Evolutionary conservation across 1,139 yeast species (phyloP).

Genomic region (Spencermartinsiella ligniputridi): DNA sequence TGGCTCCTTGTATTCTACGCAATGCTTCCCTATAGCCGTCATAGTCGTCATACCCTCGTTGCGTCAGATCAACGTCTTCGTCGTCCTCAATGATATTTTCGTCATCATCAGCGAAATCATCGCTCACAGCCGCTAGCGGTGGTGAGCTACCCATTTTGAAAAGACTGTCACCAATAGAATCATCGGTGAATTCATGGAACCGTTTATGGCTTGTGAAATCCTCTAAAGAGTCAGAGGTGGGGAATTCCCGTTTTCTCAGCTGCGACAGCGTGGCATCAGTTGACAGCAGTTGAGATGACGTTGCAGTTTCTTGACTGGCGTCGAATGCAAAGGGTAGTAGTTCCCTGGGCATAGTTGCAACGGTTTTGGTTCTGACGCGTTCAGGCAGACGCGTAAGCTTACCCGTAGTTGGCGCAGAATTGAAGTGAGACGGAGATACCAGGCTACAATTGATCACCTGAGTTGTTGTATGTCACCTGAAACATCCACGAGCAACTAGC

Average conservation of each 20-base stretch:
- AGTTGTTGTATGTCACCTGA: too few relatives aligned
- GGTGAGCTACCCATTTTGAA: slow-evolving; percentile 24
- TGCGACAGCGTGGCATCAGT: slow-evolving; percentile 20
- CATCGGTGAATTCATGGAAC: slow-evolving; percentile 25
- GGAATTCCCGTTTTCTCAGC: slow-evolving; percentile 30
- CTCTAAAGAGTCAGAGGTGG: slow-evolving; percentile 25
- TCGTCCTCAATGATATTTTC: not conserved
- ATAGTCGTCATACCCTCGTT: not conserved
- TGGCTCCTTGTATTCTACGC: slow-evolving; percentile 24
- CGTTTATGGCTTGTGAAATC: slow-evolving; percentile 24
- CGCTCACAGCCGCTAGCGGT: slow-evolving; percentile 19
- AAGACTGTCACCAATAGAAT: slow-evolving; percentile 22
- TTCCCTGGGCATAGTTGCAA: not conserved
- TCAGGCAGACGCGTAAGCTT: too few relatives aligned
- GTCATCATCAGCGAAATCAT: slow-evolving; percentile 8
- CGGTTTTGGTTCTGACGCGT: too few relatives aligned
- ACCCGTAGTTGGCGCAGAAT: too few relatives aligned
- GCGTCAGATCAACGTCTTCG: not conserved
- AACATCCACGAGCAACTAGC: too few relatives aligned
- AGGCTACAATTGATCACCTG: too few relatives aligned
- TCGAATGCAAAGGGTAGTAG: not conserved
- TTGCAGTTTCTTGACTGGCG: not conserved
- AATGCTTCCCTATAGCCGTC: slow-evolving; percentile 3
- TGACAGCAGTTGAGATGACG: not conserved
- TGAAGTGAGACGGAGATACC: too few relatives aligned